phyloP scores from a whole-genome alignment of 2,329 filamentous ascomycete genomes.

The Fusarium citri region DNA sequence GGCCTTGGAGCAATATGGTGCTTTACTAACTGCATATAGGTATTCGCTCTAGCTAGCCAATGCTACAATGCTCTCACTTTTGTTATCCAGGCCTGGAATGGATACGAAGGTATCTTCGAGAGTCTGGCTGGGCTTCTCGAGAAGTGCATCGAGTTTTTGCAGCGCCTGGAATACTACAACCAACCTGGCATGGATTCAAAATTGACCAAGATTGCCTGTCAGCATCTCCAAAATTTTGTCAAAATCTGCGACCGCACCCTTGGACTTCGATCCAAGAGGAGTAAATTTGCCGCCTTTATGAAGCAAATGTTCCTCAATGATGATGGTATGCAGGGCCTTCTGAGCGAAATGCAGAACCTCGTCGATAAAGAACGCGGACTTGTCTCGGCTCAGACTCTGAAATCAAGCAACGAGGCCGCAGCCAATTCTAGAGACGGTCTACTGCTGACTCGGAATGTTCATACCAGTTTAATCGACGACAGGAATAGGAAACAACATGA shows the following conservation, averaged over 20 bases:
- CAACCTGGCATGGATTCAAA: neutral
- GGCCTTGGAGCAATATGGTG: no score
- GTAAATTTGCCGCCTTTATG: neutral
- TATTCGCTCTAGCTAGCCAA: neutral
- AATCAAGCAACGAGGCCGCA: neutral
- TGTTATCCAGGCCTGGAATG: neutral
- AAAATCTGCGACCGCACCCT: neutral
- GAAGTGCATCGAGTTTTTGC: conserved; percentile 1
- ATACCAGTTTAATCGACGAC: neutral
- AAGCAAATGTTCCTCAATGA: conserved; percentile 8
- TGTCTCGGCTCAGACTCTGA: neutral
- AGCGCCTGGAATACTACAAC: neutral
- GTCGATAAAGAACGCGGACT: neutral
- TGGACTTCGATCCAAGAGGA: neutral
- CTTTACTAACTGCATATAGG: neutral
- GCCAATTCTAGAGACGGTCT: neutral
- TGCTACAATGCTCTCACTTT: conserved; percentile 5
- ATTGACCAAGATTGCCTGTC: neutral
- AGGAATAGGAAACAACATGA: conserved; percentile 1
- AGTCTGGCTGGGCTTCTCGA: neutral
- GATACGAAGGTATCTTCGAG: conserved; percentile 1
- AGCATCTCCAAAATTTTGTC: conserved; percentile 3
- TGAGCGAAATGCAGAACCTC: neutral
- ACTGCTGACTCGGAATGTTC: neutral
- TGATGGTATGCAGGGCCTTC: neutral